Conservation (phyloP, 371 early-diverging fungal genomes). For the Actinomortierella ambigua region DNA sequence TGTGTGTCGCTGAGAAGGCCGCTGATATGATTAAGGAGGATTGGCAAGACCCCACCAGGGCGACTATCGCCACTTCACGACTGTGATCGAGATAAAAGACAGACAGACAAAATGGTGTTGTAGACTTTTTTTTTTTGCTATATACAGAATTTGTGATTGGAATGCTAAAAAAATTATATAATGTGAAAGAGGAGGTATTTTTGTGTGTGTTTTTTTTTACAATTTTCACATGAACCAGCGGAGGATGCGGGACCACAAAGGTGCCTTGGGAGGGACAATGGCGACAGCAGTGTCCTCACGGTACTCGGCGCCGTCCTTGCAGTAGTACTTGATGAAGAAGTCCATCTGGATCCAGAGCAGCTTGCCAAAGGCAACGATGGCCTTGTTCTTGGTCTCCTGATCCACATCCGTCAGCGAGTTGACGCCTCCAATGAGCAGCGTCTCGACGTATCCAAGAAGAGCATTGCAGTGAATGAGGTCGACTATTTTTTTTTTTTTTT, state of each 20-base stretch:
- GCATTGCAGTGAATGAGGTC: slow-evolving; percentile 86
- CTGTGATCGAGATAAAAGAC: too few relatives aligned
- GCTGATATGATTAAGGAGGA: slow-evolving; percentile 41
- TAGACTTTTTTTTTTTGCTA: too few relatives aligned
- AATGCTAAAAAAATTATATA: too few relatives aligned
- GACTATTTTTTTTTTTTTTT: slow-evolving; percentile 45
- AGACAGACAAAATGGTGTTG: too few relatives aligned
- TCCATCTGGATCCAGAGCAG: slow-evolving; percentile 91
- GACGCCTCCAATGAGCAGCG: slow-evolving; percentile 67
- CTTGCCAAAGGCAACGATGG: slow-evolving; percentile 80
- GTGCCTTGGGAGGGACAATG: too few relatives aligned
- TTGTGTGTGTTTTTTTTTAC: too few relatives aligned
- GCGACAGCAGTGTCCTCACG: not conserved
- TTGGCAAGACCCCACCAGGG: slow-evolving; percentile 13
- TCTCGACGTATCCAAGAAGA: slow-evolving; percentile 74
- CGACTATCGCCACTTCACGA: too few relatives aligned
- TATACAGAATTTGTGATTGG: too few relatives aligned
- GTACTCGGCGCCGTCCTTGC: slow-evolving; percentile 55
- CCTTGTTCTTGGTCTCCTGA: slow-evolving; percentile 57
- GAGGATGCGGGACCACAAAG: too few relatives aligned
- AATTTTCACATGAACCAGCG: too few relatives aligned
- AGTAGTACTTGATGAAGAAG: slow-evolving; percentile 81
- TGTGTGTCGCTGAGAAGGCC: slow-evolving; percentile 37
- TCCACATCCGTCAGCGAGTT: slow-evolving; percentile 61
- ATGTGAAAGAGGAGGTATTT: too few relatives aligned